Evolutionary conservation across 1,139 yeast genomes (phyloP).

Genomic region (Blastobotrys aristatus): DNA sequence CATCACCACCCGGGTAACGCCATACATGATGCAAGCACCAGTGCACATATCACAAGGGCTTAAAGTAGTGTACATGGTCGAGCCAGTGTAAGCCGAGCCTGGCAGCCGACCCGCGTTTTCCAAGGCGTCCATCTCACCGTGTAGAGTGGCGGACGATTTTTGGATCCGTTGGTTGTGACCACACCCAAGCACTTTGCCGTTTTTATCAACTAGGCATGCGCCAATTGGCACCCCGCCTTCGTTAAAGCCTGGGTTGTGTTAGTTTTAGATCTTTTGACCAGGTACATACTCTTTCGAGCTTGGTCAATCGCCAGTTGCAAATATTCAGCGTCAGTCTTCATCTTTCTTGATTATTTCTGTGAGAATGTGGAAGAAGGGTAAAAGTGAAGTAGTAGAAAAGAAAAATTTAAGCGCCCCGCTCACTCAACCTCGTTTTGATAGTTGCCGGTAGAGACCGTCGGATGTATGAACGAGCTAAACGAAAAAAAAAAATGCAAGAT

Average conservation of each 20-base stretch:
- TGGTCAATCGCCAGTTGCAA: constrained; percentile 34
- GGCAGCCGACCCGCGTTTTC: constrained; percentile 87
- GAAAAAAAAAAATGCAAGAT: no score
- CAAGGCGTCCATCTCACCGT: constrained; percentile 84
- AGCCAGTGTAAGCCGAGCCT: constrained; percentile 52
- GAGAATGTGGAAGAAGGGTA: background rate
- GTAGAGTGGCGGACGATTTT: constrained; percentile 66
- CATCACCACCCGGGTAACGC: constrained; percentile 75
- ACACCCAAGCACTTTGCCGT: constrained; percentile 74
- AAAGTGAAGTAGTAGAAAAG: no score
- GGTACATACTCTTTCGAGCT: constrained; percentile 29
- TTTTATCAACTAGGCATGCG: constrained; percentile 66
- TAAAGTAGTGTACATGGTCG: constrained; percentile 75
- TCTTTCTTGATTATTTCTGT: background rate
- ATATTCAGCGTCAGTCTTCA: constrained; percentile 24
- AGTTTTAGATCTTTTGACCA: background rate
- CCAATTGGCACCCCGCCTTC: constrained; percentile 95
- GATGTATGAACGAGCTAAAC: no score
- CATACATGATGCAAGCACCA: constrained; percentile 87
- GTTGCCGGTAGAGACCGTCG: no score
- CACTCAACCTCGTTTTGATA: no score
- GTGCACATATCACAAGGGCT: constrained; percentile 95
- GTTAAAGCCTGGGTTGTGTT: constrained; percentile 41
- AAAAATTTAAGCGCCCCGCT: no score
- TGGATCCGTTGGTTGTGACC: constrained; percentile 91